phyloP scores from a whole-genome alignment of 2,329 filamentous ascomycete species.

The Graphilbum sp. region DNA sequence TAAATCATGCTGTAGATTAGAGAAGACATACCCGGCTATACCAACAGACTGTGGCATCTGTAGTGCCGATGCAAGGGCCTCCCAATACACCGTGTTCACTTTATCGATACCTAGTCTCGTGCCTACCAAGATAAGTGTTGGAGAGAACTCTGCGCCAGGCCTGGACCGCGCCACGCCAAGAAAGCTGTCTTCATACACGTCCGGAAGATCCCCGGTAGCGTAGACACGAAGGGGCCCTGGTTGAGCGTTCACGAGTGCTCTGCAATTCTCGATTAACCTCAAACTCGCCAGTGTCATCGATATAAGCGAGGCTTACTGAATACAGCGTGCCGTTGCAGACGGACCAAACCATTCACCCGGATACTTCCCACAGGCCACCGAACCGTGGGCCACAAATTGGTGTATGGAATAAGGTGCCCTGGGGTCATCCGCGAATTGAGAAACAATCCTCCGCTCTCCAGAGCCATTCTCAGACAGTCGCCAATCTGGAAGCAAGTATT shows the following conservation, averaged over 20 bases:
- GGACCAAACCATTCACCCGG: slow-evolving; percentile 98
- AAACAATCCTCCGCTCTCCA: slow-evolving; percentile 56
- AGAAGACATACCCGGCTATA: slow-evolving; percentile 71
- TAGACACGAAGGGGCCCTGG: slow-evolving; percentile 61
- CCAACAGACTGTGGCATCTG: slow-evolving; percentile 88
- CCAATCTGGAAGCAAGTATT: slow-evolving; percentile 41
- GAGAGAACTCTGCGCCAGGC: slow-evolving; percentile 49
- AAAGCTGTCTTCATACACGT: slow-evolving; percentile 86
- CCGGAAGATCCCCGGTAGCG: slow-evolving; percentile 73
- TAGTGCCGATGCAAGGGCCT: slow-evolving; percentile 70
- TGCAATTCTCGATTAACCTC: too few species aligned
- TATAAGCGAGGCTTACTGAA: slow-evolving; percentile 50
- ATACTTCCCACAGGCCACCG: slow-evolving; percentile 75
- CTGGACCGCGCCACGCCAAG: slow-evolving; percentile 57
- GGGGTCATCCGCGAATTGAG: slow-evolving; percentile 75
- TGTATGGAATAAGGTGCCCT: slow-evolving; percentile 87
- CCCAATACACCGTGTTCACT: slow-evolving; percentile 88
- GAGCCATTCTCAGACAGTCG: slow-evolving; percentile 39
- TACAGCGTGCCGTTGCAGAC: slow-evolving; percentile 87
- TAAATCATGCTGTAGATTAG: too few species aligned
- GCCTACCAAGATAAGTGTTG: slow-evolving; percentile 77
- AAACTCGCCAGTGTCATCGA: too few species aligned
- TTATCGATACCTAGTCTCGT: slow-evolving; percentile 86
- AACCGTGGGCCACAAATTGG: slow-evolving; percentile 80
- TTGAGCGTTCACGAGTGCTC: slow-evolving; percentile 56